Conservation (phyloP, 2,329 filamentous ascomycete genomes). For the Fusarium oxysporum region DNA sequence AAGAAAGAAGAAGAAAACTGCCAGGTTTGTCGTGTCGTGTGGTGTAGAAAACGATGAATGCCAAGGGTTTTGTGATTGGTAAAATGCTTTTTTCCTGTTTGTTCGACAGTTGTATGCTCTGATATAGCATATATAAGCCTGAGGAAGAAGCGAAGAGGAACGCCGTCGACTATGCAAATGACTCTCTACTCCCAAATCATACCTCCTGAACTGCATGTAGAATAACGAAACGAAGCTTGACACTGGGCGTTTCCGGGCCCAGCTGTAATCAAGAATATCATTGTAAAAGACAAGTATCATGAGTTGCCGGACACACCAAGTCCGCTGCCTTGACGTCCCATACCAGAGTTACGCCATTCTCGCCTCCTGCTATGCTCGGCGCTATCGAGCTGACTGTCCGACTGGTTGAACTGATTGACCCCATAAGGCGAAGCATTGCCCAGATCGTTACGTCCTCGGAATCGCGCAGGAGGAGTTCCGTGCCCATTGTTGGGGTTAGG, state of each 20-base stretch:
- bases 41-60: constrained; percentile 33
- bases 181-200: constrained; percentile 51
- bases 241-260: constrained; percentile 25
- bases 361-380: constrained; percentile 59
- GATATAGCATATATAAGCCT: constrained; percentile 21
- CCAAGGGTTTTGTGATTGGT: constrained; percentile 19
- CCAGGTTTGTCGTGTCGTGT: constrained; percentile 41
- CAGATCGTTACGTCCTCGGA: constrained; percentile 59
- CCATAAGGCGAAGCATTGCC: constrained; percentile 59
- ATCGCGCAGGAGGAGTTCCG: constrained; percentile 63
- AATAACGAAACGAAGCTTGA: constrained; percentile 35
- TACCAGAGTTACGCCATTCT: constrained; percentile 70
- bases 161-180: constrained; percentile 55
- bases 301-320: constrained; percentile 61
- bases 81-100: constrained; percentile 35
- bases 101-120: constrained; percentile 15
- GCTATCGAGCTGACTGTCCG: constrained; percentile 55
- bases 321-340: constrained; percentile 62
- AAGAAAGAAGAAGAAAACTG: constrained; percentile 30
- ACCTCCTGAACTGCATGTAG: constrained; percentile 41
- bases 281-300: constrained; percentile 44
- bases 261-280: constrained; percentile 33
- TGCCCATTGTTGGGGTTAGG: constrained; percentile 54
- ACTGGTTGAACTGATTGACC: constrained; percentile 57
- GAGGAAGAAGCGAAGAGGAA: constrained; percentile 46